These are phyloP conservation scores for Naegleria gruberi DNA, from an alignment of 208 protist genomes.

Conservation along the genomic window DNA sequence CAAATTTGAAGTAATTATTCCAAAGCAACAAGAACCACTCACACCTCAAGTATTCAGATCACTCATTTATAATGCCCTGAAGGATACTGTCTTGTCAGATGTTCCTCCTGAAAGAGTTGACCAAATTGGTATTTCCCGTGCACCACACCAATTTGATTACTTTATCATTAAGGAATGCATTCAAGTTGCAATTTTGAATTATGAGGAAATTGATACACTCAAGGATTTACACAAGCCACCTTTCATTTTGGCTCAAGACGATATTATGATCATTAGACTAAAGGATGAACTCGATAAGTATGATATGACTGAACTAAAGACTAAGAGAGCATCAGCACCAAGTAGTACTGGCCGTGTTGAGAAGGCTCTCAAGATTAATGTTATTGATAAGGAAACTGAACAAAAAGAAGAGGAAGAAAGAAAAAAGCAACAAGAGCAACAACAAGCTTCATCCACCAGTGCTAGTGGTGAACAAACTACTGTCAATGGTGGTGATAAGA, in stretches of 20 bases:
- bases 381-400: neutral
- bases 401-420: neutral
- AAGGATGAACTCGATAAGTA: neutral
- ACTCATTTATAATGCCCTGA: neutral
- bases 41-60: neutral
- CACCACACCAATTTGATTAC: neutral
- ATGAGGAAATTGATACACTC: neutral
- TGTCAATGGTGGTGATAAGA: no score
- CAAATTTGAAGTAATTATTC: neutral
- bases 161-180: neutral
- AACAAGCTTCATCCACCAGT: neutral
- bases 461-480: no score
- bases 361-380: neutral
- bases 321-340: neutral
- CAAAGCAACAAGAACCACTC: neutral
- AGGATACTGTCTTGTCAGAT: neutral
- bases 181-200: neutral
- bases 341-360: neutral
- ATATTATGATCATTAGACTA: neutral
- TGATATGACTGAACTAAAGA: neutral
- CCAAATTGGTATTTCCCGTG: neutral
- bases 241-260: neutral
- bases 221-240: neutral
- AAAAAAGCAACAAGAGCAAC: neutral
- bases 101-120: neutral